These are phyloP conservation scores for Aspergillus funiculosus DNA, from an alignment of 495 filamentous ascomycete genomes.

Conservation along the genomic window DNA sequence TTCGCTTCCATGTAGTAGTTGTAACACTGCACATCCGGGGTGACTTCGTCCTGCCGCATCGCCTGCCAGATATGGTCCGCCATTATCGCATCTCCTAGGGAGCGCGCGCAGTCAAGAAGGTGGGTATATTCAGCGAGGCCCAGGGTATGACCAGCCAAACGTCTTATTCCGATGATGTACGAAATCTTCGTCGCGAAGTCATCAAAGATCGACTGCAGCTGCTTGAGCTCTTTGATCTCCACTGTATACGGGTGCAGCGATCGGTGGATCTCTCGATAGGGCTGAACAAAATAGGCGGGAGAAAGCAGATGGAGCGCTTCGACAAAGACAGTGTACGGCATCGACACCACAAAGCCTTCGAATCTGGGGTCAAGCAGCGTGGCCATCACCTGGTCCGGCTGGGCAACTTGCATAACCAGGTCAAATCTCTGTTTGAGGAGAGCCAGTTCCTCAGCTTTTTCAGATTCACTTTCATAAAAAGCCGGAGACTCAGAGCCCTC, in stretches of 20 bases:
- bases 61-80: slow-evolving; percentile 49
- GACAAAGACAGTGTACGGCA: slow-evolving; percentile 33
- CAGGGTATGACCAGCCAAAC: slow-evolving; percentile 22
- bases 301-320: slow-evolving; percentile 36
- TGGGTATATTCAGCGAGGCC: slow-evolving; percentile 49
- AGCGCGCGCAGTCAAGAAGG: slow-evolving; percentile 49
- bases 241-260: slow-evolving; percentile 40
- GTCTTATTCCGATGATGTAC: slow-evolving; percentile 34
- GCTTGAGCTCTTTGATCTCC: slow-evolving; percentile 19
- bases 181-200: slow-evolving; percentile 38
- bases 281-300: slow-evolving; percentile 39
- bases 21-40: slow-evolving; percentile 50
- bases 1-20: slow-evolving; percentile 50
- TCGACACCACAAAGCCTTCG: slow-evolving; percentile 25
- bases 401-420: slow-evolving; percentile 26
- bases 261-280: slow-evolving; percentile 46
- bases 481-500: too few relatives aligned
- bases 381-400: slow-evolving; percentile 38
- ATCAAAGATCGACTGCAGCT: slow-evolving; percentile 30
- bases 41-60: slow-evolving; percentile 34
- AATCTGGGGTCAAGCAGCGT: slow-evolving; percentile 31
- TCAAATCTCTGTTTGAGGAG: slow-evolving; percentile 23
- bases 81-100: slow-evolving; percentile 39
- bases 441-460: slow-evolving; percentile 12
- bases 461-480: too few relatives aligned